These are phyloP conservation scores for Santalum album DNA, from an alignment of 164 flowering plant genomes.

Conservation along the genomic window DNA sequence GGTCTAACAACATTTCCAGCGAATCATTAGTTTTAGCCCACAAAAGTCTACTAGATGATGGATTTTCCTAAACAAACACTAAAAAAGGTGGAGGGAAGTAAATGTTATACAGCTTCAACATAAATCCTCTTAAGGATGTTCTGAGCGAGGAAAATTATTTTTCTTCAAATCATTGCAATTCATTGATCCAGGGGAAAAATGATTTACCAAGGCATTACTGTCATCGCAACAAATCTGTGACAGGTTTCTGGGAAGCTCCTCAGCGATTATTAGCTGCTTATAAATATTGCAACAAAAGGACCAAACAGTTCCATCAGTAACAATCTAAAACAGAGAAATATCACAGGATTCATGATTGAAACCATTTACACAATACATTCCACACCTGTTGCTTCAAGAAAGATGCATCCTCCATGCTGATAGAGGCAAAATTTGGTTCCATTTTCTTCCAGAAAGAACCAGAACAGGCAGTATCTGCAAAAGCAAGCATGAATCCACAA, in stretches of 20 bases:
- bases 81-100: too few species aligned
- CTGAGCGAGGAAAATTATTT: slow-evolving; percentile 21
- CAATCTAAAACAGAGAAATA: neutral
- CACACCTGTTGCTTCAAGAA: slow-evolving; percentile 58
- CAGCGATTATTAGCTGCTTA: slow-evolving; percentile 19
- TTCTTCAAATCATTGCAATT: neutral
- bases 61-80: too few species aligned
- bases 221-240: slow-evolving; percentile 16
- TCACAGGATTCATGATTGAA: too few species aligned
- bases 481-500: neutral
- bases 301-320: neutral
- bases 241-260: slow-evolving; percentile 27
- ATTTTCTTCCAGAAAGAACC: slow-evolving; percentile 72
- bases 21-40: too few species aligned
- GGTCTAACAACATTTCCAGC: too few species aligned
- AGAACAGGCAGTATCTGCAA: slow-evolving; percentile 52
- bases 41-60: too few species aligned
- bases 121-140: slow-evolving; percentile 30
- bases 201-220: slow-evolving; percentile 26
- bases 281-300: slow-evolving; percentile 3
- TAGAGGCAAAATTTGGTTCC: slow-evolving; percentile 45
- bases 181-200: too few species aligned
- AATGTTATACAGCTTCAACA: too few species aligned
- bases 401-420: slow-evolving; percentile 36
- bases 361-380: neutral